phyloP scores from a whole-genome alignment of 2,329 filamentous ascomycete genomes.

The Sporothrix pallida region DNA sequence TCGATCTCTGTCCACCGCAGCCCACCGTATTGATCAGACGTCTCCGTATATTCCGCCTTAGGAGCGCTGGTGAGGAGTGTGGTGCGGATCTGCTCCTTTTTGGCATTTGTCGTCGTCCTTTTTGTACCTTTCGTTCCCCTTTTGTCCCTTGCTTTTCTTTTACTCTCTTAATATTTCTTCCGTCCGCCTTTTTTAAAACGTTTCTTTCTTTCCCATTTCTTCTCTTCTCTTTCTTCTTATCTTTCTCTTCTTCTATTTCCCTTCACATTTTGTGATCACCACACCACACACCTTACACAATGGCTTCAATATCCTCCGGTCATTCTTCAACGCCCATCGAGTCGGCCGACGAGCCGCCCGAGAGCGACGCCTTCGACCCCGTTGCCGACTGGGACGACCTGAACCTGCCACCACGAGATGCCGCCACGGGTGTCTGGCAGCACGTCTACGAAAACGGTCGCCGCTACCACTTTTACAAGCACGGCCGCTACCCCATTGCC shows the following conservation, averaged over 20 bases:
- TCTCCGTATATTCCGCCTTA: not conserved
- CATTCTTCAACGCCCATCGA: constrained; percentile 19
- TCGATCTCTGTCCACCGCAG: not conserved
- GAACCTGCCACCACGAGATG: constrained; percentile 23
- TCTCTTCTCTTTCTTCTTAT: not conserved
- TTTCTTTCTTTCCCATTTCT: not conserved
- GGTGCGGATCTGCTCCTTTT: constrained; percentile 6
- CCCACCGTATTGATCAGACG: not conserved
- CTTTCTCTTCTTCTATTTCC: too few species aligned
- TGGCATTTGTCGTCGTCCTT: not conserved
- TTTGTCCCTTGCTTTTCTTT: not conserved
- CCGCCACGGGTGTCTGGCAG: constrained; percentile 28
- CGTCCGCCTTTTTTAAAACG: too few species aligned
- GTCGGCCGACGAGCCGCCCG: constrained; percentile 15
- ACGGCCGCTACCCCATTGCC: constrained; percentile 54
- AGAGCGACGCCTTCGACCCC: constrained; percentile 17
- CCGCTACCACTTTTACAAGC: constrained; percentile 52
- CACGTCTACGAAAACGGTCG: constrained; percentile 39
- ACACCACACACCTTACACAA: not conserved
- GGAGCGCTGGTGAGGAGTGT: not conserved
- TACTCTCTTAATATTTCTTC: not conserved
- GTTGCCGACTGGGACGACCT: constrained; percentile 15
- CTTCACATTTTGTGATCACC: not conserved
- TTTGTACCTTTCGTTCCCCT: not conserved
- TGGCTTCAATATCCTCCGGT: not conserved